phyloP scores from a whole-genome alignment of 768 basidiomycete species.

The Pleurotus eryngii region DNA sequence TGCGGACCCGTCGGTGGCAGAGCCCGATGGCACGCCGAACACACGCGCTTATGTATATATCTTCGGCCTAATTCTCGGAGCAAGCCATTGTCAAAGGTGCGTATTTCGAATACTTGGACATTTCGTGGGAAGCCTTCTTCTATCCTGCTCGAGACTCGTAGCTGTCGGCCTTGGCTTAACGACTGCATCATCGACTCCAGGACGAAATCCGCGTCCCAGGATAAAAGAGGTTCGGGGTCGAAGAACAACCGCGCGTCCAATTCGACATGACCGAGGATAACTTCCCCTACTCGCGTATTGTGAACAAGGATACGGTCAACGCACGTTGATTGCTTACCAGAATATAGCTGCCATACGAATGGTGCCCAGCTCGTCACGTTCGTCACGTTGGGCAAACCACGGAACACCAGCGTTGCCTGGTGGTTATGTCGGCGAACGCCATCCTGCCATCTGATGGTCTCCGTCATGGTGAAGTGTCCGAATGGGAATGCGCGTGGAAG shows the following conservation, averaged over 20 bases:
- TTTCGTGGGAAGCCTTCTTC: not conserved
- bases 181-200: not conserved
- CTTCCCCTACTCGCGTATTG: not conserved
- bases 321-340: not conserved
- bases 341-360: slow-evolving; percentile 2
- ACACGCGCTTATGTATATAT: not conserved
- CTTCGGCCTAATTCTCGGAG: not conserved
- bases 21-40: not conserved
- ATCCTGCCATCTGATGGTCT: slow-evolving; percentile 2
- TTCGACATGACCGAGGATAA: slow-evolving; percentile 2
- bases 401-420: not conserved
- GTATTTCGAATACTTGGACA: slow-evolving; percentile 5
- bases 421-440: not conserved
- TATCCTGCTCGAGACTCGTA: slow-evolving; percentile 1
- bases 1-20: not conserved
- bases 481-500: not conserved
- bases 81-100: not conserved
- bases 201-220: slow-evolving; percentile 4
- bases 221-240: not conserved
- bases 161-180: not conserved
- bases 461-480: not conserved
- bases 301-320: not conserved
- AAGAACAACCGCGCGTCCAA: slow-evolving; percentile 1
- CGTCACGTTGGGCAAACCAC: not conserved
- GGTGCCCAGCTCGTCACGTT: not conserved